Evolutionary conservation across 2,329 filamentous ascomycete species (phyloP), one percentile per base, ranked within the genome.

Genomic region (Thielaviopsis cerberus): DNA sequence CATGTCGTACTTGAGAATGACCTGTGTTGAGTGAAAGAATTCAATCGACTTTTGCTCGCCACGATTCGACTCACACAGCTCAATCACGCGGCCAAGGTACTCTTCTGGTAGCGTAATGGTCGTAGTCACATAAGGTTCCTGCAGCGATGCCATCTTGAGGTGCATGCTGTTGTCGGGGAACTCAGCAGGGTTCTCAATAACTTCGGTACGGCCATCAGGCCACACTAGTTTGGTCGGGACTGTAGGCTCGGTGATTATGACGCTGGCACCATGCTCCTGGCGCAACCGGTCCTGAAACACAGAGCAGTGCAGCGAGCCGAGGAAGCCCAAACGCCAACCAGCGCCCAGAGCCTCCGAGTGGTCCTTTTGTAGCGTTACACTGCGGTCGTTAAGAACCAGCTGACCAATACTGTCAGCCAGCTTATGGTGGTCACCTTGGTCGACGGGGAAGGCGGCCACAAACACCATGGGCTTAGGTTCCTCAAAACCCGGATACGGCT

Each of bases 381-480:
- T 95, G 60, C 92, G 83, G 69, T 98, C 92, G 68, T 98, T 98
- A 57, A 98, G 80, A 1, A 91, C 83, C 15, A 98, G 81, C 68
- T 97, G 91, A 61, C 85, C 85, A 67, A 98, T 96, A 69, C 89
- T 95, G 69, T 97, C 91, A 62, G 94, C 88, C 3, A 98, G 74
- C 66, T 89, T 86, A 51, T 80, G 79, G 67, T 94, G 91, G 68
- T 95, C 88, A 64, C 83, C 76, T 64, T 94, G 89, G 66, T 98
- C 90, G 0, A 90, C 89, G 0, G 92, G 92, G 65, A 95, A 98
- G 0, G 92, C 92, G 0, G 91, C 90, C 3, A 98, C 92, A 64
- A 98, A 98, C 4, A 98, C 92, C 92, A 98, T 98, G 5, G 90
- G 86, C 69, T 98, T 94, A 1, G 92, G 91, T 69, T 98, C 92